A percentile compares a stretch with the other conserved stretches of the same genome.
Conservation (phyloP, 164 flowering plant species). For the Tinospora cordifolia region DNA sequence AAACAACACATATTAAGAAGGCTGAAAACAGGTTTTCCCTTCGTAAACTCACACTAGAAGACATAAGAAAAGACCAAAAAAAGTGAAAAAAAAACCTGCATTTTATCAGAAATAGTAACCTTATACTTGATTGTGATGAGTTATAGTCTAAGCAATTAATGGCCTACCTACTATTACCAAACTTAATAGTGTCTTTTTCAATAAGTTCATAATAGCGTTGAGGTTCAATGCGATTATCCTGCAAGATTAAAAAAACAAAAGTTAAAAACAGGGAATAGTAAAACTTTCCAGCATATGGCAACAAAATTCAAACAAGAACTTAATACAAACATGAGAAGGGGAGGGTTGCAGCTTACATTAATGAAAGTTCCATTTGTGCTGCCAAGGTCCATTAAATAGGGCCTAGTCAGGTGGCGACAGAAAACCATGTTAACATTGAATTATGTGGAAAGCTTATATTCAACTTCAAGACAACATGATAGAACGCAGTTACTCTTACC, state of each 20-base stretch:
- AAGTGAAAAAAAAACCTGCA: neutral
- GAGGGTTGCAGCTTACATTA: constrained; percentile 52
- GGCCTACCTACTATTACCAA: constrained; percentile 88
- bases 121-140: neutral
- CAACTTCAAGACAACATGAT: neutral
- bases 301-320: neutral
- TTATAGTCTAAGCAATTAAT: neutral
- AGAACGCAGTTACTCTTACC: constrained; percentile 32
- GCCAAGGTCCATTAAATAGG: constrained; percentile 96
- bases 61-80: neutral
- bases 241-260: constrained; percentile 26
- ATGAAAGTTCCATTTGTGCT: constrained; percentile 91
- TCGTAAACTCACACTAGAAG: neutral
- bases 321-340: neutral
- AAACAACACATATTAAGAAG: too few species aligned
- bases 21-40: neutral
- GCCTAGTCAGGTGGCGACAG: constrained; percentile 34
- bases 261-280: constrained; percentile 9
- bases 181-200: constrained; percentile 81
- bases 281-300: neutral
- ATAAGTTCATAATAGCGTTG: constrained; percentile 83
- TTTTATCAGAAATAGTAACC: neutral
- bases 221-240: constrained; percentile 80
- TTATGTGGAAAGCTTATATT: neutral
- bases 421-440: constrained; percentile 13